These are phyloP conservation scores for Rauvolfia tetraphylla DNA, from an alignment of 257 asterid species.

Conservation along the genomic window DNA sequence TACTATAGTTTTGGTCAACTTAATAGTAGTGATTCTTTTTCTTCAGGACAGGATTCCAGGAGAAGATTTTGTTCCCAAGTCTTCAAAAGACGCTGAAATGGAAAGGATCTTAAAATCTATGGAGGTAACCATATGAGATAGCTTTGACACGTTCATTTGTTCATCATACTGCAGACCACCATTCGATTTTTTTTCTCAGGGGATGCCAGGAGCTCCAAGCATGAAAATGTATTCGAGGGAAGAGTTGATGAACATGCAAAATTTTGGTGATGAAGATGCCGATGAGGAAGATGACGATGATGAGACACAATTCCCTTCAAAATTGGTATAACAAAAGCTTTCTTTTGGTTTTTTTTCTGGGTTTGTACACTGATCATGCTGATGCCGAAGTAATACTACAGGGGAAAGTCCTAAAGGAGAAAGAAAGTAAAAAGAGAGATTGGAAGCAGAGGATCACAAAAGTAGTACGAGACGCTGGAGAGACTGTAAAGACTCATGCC, in stretches of 20 bases:
- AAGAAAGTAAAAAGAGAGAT: constrained; percentile 44
- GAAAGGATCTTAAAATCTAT: constrained; percentile 79
- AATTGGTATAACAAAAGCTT: constrained; percentile 41
- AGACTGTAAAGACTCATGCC: constrained; percentile 48
- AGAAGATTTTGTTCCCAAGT: constrained; percentile 78
- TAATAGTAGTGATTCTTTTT: neutral
- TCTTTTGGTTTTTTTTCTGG: neutral
- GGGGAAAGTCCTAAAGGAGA: constrained; percentile 61
- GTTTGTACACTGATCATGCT: neutral
- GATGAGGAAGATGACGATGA: constrained; percentile 68
- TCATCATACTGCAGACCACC: neutral
- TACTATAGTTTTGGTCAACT: neutral
- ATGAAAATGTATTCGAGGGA: constrained; percentile 97
- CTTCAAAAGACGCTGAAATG: constrained; percentile 91
- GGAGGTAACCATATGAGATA: constrained; percentile 49
- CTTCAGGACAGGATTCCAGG: constrained; percentile 78
- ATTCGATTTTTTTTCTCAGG: constrained; percentile 37
- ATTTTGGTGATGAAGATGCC: constrained; percentile 60
- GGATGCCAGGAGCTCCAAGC: constrained; percentile 92
- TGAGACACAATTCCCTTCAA: constrained; percentile 56
- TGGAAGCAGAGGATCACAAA: constrained; percentile 53
- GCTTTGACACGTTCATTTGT: neutral
- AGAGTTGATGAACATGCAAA: constrained; percentile 71
- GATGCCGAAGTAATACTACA: constrained; percentile 23
- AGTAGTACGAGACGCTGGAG: constrained; percentile 49